Evolutionary conservation across 257 asterid species (phyloP), one percentile per base, ranked within the genome.

Genomic region (Solanum dulcamara): DNA sequence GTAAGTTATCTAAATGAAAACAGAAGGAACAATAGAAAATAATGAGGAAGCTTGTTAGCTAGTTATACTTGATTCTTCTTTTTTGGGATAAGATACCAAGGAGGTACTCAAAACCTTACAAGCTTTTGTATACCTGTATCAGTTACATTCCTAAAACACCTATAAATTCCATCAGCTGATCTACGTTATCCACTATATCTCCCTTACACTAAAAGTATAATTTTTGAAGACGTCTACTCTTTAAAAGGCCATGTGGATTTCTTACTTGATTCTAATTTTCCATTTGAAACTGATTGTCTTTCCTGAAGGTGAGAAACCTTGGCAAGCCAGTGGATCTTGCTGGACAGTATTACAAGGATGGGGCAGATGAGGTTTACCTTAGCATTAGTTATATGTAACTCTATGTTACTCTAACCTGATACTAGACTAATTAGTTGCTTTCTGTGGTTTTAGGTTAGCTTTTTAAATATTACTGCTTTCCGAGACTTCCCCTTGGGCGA

Each of bases 291-390:
- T 83, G 48, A n/a, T 60, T 64, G 20, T 86, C 70, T 82, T 87
- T 86, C 85, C 80, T 90, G 84, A 89, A 96, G 98, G 99, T 96
- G 89, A 91, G 99, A 88, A 96, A 96, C 92, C 98, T 96, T 66
- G 99, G 99, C 86, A 95, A 94, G 90, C 99, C 99, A 44, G 99
- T 96, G 60, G 99, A 91, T 50, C 98, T 96, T 88, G 98, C 99
- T 80, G 96, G 93, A 72, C 94, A 92, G 83, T 95, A 96, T 85
- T 96, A 96, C 92, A 88, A 71, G 87, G 98, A 96, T 87, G 99
- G 99, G 86, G 99, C 99, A 81, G 99, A 96, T 87, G 99, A 95
- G 98, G 99, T 95, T 91, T 87, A 86, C 40, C 87, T 82, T 55
- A 62, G 70, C 77, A 67, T 88, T 28, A 38, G 35, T 84, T 38